phyloP scores from a whole-genome alignment of 208 protist species.

The Acanthamoeba rhysodes region DNA sequence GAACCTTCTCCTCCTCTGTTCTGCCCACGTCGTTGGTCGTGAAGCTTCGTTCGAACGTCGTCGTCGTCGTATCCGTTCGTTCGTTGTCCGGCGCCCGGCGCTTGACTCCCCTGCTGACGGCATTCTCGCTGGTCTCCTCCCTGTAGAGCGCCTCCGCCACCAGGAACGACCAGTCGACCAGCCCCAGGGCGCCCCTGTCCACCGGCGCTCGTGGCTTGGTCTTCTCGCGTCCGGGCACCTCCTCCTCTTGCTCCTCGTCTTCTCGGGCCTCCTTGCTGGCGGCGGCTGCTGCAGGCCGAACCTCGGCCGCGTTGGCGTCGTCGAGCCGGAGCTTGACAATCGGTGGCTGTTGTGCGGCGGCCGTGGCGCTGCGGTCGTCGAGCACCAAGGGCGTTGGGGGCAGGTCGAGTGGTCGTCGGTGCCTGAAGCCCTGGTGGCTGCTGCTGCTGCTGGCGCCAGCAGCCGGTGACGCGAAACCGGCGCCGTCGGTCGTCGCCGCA shows the following conservation, averaged over 20 bases:
- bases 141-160: background rate
- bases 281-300: background rate
- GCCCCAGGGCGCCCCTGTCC: background rate
- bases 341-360: background rate
- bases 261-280: background rate
- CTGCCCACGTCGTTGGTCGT: too few species aligned
- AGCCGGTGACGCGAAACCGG: too few species aligned
- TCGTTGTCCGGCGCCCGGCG: too few species aligned
- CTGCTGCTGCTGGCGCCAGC: too few species aligned
- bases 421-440: too few species aligned
- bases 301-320: background rate
- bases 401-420: background rate
- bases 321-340: background rate
- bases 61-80: too few species aligned
- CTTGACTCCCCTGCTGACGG: background rate
- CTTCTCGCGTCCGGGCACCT: background rate
- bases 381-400: background rate
- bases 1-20: too few species aligned
- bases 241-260: background rate
- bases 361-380: too few species aligned
- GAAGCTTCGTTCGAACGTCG: too few species aligned
- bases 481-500: background rate
- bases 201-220: background rate
- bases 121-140: background rate
- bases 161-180: slow-evolving; percentile 5